phyloP scores from a whole-genome alignment of 2,329 filamentous ascomycete species.

The Ceratocystiopsis brevicomis region DNA sequence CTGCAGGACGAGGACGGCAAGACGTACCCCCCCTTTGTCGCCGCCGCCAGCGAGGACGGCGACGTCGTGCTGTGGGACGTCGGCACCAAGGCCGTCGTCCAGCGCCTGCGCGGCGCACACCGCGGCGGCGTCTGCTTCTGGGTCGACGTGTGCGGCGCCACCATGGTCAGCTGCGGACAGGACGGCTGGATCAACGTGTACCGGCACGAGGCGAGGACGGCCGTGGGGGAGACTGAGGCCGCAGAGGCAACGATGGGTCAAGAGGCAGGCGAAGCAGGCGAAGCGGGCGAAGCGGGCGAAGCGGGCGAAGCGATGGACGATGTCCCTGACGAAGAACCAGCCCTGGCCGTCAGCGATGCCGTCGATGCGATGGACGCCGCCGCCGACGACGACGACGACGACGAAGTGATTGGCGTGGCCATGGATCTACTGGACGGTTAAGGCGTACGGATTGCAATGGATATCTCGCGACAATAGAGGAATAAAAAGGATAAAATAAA shows the following conservation, averaged over 20 bases:
- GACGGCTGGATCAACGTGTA: constrained; percentile 34
- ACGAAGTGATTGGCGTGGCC: neutral
- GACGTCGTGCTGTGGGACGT: constrained; percentile 81
- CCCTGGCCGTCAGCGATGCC: neutral
- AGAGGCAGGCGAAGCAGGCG: too few species aligned
- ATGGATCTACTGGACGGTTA: neutral
- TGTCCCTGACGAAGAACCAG: neutral
- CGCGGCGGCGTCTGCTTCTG: constrained; percentile 43
- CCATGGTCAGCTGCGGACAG: constrained; percentile 38
- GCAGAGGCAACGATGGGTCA: neutral
- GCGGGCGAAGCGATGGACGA: neutral
- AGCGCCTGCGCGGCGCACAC: constrained; percentile 37
- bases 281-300: neutral
- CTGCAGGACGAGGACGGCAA: constrained; percentile 11
- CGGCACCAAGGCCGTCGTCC: constrained; percentile 62
- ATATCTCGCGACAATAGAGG: too few species aligned
- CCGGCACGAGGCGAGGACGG: constrained; percentile 12
- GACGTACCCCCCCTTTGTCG: constrained; percentile 36
- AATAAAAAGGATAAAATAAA: too few species aligned
- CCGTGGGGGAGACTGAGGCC: neutral
- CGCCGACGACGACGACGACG: neutral
- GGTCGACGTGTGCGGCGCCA: constrained; percentile 39
- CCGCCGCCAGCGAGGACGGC: constrained; percentile 75
- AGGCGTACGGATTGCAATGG: too few species aligned
- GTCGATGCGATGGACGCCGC: neutral